Percentiles rank a stretch among this genome's conserved stretches.
These are phyloP conservation scores for Ophiostoma triangulosporum DNA, from an alignment of 2,329 filamentous ascomycete genomes.

Conservation along the genomic window DNA sequence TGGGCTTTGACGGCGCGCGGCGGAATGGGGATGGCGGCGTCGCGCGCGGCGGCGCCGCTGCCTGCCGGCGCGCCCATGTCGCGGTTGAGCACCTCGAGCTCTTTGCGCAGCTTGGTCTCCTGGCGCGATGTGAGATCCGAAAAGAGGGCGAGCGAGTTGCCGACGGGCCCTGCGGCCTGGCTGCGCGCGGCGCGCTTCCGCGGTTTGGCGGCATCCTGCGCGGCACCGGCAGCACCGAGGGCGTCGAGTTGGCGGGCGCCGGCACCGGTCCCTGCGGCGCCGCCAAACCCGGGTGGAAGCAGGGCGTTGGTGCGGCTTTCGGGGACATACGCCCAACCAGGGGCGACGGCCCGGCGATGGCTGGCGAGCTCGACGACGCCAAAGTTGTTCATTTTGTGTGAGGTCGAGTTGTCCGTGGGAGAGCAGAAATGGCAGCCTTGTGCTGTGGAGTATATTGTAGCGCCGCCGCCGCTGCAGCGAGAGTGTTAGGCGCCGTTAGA, in stretches of 20 bases:
- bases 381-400: conserved; percentile 44
- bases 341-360: conserved; percentile 53
- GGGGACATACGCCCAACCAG: conserved; percentile 87
- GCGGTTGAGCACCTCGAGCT: conserved; percentile 68
- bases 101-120: conserved; percentile 66
- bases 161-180: conserved; percentile 22
- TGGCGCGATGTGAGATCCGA: conserved; percentile 64
- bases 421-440: background rate
- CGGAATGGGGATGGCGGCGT: conserved; percentile 58
- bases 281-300: conserved; percentile 31
- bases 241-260: conserved; percentile 32
- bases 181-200: conserved; percentile 57
- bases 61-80: conserved; percentile 44
- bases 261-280: conserved; percentile 28
- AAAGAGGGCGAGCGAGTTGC: conserved; percentile 5
- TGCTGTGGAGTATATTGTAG: background rate
- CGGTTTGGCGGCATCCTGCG: conserved; percentile 27
- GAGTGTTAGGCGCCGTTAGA: background rate
- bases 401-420: background rate
- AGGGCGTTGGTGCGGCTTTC: conserved; percentile 33
- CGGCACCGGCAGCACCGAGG: conserved; percentile 44
- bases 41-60: conserved; percentile 25
- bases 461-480: background rate
- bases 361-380: conserved; percentile 74
- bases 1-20: conserved; percentile 33